Percentiles rank a stretch among this genome's conserved stretches.
Conservation (phyloP, 2,329 filamentous ascomycete genomes). For the Myrmaecium sp. region DNA sequence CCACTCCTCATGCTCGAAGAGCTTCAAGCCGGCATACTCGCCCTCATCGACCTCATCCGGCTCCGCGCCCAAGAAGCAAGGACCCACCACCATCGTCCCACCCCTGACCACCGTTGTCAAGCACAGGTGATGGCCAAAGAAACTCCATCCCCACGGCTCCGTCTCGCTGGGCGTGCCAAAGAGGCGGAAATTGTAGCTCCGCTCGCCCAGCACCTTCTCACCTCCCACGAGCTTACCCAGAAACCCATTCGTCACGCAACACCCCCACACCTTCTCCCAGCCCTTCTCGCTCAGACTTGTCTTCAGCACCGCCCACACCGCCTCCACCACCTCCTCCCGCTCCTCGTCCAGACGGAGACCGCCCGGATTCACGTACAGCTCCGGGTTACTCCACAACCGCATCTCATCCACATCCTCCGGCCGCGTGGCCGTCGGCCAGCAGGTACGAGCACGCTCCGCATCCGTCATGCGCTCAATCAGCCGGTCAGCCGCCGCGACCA, state of each 20-base stretch:
- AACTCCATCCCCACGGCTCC: constrained; percentile 51
- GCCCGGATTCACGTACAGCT: constrained; percentile 6
- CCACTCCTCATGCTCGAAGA: constrained; percentile 46
- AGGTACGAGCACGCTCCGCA: constrained; percentile 1
- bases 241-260: constrained; percentile 46
- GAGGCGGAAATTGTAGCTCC: constrained; percentile 59
- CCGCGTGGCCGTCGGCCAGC: constrained; percentile 1
- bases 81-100: constrained; percentile 49
- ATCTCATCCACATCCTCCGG: constrained; percentile 4
- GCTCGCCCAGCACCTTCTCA: constrained; percentile 51
- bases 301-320: constrained; percentile 34
- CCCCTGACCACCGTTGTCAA: constrained; percentile 52
- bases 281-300: constrained; percentile 50
- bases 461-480: constrained; percentile 2
- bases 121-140: constrained; percentile 68
- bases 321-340: constrained; percentile 1
- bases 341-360: constrained; percentile 5
- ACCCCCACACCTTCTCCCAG: constrained; percentile 46
- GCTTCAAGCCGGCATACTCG: constrained; percentile 43
- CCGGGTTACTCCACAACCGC: constrained; percentile 5
- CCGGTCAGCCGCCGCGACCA: not conserved
- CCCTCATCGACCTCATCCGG: constrained; percentile 58
- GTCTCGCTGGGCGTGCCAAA: constrained; percentile 42
- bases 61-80: constrained; percentile 67
- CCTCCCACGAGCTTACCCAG: constrained; percentile 50